Evolutionary conservation across 441 rosid species (phyloP), one percentile per base, ranked within the genome.

Genomic region (Melastoma candidum): DNA sequence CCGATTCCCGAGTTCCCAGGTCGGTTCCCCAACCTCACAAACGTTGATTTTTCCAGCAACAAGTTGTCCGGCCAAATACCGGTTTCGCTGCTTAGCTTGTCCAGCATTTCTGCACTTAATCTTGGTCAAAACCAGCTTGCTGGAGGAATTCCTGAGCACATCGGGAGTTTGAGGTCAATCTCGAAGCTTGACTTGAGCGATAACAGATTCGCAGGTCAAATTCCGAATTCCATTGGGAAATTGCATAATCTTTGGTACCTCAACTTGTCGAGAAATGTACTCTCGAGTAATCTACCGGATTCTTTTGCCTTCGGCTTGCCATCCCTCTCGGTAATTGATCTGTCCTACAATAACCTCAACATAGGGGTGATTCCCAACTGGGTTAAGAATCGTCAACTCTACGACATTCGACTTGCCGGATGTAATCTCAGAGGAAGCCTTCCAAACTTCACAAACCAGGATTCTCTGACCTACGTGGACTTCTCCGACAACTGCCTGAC

Each of bases 231-330:
- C 64, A 59, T 88, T 63, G 77, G 89, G 11, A 64, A 71, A 49
- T 62, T 88, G 54, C 84, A 72, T 55, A 79, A 77, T 25, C 92
- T 92, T n/a, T 92, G 98, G 98, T 75, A 70, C 69, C 96, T 92
- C 12, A 88, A 87, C 58, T 71, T 92, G 48, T 92, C 98, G 0
- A 72, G 87, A 69, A 92, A 92, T 67, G 81, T 69, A 13, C 69
- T 92, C 62, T 70, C 86, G 7, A 81, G 64, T 58, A 88, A 88
- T 68, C 64, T 87, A 4, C 95, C 98, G 7, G 54, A n/a, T 58
- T 68, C 83, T 68, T 70, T 63, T 56, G 58, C 64, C 48, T 70
- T 65, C 46, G 84, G 81, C 11, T 50, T 92, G 49, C 94, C 95
- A 51, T 80, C 96, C 56, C 71, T 92, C 17, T 45, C 82, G 51